phyloP scores from a whole-genome alignment of 805 yeast species.

The Candida verbasci region DNA sequence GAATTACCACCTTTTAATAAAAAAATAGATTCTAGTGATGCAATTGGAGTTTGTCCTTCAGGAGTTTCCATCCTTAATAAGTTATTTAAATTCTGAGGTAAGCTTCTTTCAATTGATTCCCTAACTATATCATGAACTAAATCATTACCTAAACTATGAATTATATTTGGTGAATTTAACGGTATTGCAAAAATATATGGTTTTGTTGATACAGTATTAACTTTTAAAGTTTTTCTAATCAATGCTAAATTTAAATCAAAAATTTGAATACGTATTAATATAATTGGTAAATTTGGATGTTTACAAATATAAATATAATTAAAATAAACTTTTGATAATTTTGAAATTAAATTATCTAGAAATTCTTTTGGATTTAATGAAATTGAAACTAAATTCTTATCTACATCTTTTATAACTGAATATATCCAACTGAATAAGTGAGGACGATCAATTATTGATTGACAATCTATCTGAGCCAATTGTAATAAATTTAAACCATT shows the following conservation, averaged over 20 bases:
- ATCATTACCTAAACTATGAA: conserved; percentile 48
- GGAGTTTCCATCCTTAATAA: conserved; percentile 35
- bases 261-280: conserved; percentile 62
- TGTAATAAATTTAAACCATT: conserved; percentile 61
- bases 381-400: conserved; percentile 24
- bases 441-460: conserved; percentile 58
- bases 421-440: conserved; percentile 42
- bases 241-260: conserved; percentile 43
- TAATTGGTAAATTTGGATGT: conserved; percentile 59
- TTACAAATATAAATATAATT: conserved; percentile 64
- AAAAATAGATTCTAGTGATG: conserved; percentile 53
- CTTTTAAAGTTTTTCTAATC: conserved; percentile 17
- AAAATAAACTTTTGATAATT: conserved; percentile 48
- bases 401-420: conserved; percentile 40
- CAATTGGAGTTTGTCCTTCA: conserved; percentile 30
- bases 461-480: conserved; percentile 67
- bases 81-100: conserved; percentile 43
- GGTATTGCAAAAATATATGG: conserved; percentile 70
- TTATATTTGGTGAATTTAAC: conserved; percentile 57
- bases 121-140: conserved; percentile 49
- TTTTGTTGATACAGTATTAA: conserved; percentile 48
- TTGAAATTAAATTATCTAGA: conserved; percentile 42
- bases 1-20: conserved; percentile 64
- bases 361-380: conserved; percentile 50
- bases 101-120: conserved; percentile 54